Conservation (phyloP, 2,329 filamentous ascomycete genomes). For the Venturiaceae sp. region DNA sequence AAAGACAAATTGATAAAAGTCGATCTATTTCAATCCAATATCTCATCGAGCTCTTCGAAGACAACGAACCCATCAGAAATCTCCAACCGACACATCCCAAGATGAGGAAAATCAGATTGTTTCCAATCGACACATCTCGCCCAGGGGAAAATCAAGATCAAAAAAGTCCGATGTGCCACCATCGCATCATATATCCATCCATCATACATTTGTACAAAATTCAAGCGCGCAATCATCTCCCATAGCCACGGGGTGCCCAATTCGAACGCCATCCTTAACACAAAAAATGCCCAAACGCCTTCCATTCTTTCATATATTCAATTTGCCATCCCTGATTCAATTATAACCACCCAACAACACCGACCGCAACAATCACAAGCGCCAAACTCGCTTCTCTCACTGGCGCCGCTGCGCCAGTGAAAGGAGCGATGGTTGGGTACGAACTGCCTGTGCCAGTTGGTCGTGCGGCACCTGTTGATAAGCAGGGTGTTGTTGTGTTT, state of each 20-base stretch:
- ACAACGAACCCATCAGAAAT: neutral
- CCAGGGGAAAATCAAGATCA: neutral
- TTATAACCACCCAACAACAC: neutral
- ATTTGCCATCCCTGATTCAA: no score
- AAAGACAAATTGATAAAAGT: no score
- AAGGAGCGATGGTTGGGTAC: neutral
- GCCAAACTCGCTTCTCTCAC: neutral
- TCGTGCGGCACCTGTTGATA: neutral
- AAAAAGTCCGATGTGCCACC: neutral
- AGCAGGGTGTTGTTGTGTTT: neutral
- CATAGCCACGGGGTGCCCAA: neutral
- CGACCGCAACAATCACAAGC: neutral
- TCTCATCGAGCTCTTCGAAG: no score
- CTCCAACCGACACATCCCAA: neutral
- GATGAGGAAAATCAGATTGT: neutral
- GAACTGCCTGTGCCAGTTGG: neutral
- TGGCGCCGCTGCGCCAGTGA: neutral
- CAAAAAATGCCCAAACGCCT: neutral
- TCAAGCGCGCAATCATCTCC: neutral
- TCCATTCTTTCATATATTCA: neutral
- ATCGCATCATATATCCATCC: neutral
- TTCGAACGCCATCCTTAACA: no score
- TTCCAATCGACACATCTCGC: neutral
- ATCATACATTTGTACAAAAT: neutral
- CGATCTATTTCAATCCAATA: no score